Conservation (phyloP, 2,329 filamentous ascomycete genomes). For the Monosporascus sp. region DNA sequence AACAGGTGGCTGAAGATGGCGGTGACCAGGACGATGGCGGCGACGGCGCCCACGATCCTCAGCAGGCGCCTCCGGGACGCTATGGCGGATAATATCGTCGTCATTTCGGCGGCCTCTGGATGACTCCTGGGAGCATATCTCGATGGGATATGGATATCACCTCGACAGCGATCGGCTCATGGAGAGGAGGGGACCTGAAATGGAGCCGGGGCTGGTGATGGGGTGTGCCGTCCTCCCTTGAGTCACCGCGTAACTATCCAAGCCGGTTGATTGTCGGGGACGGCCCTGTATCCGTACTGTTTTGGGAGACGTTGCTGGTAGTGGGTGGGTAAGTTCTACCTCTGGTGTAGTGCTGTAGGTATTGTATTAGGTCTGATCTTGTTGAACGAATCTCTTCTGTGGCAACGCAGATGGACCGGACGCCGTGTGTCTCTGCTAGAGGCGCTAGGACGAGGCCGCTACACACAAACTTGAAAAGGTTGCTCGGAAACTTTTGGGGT, state of each 20-base stretch:
- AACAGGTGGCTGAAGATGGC: conserved; percentile 1
- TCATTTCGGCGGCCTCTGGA: neutral
- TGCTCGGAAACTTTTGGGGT: too few species aligned
- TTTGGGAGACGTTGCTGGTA: neutral
- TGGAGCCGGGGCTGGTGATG: neutral
- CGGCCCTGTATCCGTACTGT: neutral
- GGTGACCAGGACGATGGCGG: conserved; percentile 1
- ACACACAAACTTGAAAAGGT: too few species aligned
- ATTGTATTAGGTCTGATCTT: neutral
- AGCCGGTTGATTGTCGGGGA: neutral
- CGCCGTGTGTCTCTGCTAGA: too few species aligned
- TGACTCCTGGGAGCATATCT: neutral
- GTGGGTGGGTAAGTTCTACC: too few species aligned
- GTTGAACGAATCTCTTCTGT: neutral
- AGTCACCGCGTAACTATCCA: neutral
- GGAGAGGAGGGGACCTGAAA: neutral
- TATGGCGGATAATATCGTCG: conserved; percentile 1
- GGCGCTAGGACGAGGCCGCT: too few species aligned
- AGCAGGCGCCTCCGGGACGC: conserved; percentile 1
- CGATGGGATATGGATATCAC: neutral
- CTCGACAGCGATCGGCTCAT: neutral
- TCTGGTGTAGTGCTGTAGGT: too few species aligned
- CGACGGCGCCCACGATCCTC: neutral
- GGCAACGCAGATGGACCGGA: neutral
- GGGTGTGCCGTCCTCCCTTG: neutral